These are phyloP conservation scores for Ustilago esculenta DNA, from an alignment of 1,284 basidiomycete genomes.

Conservation along the genomic window DNA sequence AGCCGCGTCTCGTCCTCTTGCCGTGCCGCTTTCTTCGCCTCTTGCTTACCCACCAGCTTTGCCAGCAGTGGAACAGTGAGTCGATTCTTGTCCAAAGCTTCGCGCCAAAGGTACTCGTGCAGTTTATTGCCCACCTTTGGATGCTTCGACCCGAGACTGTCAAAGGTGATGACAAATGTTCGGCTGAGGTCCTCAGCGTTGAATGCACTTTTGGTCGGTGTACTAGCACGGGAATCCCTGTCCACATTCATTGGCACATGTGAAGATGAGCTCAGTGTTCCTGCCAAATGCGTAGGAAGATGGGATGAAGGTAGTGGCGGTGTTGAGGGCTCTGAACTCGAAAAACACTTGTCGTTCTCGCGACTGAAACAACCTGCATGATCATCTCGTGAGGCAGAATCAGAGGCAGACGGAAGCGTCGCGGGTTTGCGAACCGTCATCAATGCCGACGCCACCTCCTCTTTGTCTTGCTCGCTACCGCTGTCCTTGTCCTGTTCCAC, in stretches of 20 bases:
- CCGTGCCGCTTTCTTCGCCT: neutral
- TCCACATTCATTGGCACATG: constrained; percentile 19
- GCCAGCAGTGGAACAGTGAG: constrained; percentile 39
- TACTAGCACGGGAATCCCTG: neutral
- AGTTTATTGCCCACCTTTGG: constrained; percentile 74
- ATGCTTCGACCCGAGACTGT: constrained; percentile 82
- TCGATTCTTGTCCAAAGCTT: constrained; percentile 81
- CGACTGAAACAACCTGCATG: no score
- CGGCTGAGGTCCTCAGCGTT: constrained; percentile 10
- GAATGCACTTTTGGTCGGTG: neutral
- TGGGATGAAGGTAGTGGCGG: constrained; percentile 6
- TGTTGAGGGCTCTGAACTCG: constrained; percentile 7
- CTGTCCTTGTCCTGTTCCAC: constrained; percentile 2
- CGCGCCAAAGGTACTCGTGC: constrained; percentile 76
- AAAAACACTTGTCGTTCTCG: neutral
- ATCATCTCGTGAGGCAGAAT: no score
- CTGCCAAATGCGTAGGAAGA: neutral
- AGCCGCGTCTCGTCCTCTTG: constrained; percentile 1
- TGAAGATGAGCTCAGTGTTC: neutral
- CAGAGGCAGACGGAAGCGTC: neutral
- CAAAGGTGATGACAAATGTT: constrained; percentile 70
- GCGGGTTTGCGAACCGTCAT: neutral
- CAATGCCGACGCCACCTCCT: constrained; percentile 14
- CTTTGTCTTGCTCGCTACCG: constrained; percentile 24
- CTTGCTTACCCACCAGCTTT: neutral